Base-by-base conservation (phyloP, 495 filamentous ascomycete genomes). In the Trichocladium uniseriatum region DNA sequence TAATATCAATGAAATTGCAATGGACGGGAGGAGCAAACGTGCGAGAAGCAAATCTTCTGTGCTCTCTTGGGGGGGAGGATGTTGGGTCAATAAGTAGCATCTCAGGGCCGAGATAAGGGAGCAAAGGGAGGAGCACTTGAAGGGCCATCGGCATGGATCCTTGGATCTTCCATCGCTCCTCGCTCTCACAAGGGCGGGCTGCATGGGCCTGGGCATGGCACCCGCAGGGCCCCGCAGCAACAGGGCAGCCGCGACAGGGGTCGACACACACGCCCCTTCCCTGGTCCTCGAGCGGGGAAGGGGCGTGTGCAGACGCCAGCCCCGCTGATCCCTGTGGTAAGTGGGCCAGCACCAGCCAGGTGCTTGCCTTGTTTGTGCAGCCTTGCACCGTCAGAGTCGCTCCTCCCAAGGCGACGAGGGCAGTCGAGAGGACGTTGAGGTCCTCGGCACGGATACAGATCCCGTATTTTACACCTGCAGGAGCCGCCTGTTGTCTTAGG, bases 81-180 rank as follows among this genome's bases (percentile, higher is more conserved):
- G 35, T 28, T 28, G 45, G 34, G 36, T 49, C 46, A 49, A 52
- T 39, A 32, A 32, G 31, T 32, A 32, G 13, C 10, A 11, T 14
- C 31, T 6, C 13, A 10, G 11, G 5, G 27, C 27, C 11, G 31
- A 32, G 31, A 32, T 37, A 52, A 48, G 44, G 52, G 47, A 54
- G 42, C 43, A 38, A 18, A 49, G 60, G 54, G 57, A 60, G 24
- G 4, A 27, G 8, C 24, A 27, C 24, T 27, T 27, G 24, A 60
- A 58, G 47, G 9, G 5, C 2, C 59, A n/a, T n/a, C n/a, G n/a
- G n/a, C n/a, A n/a, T n/a, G n/a, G n/a, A 61, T 61, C 48, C 49
- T 44, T 48, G 51, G 24, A 29, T 51, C 40, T n/a, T n/a, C n/a
- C n/a, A 46, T 34, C 34, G 35, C 38, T 31, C 31, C 29, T 32